Evolutionary conservation across 495 filamentous ascomycete species (phyloP).

Genomic region (Aspergillus hancockii): DNA sequence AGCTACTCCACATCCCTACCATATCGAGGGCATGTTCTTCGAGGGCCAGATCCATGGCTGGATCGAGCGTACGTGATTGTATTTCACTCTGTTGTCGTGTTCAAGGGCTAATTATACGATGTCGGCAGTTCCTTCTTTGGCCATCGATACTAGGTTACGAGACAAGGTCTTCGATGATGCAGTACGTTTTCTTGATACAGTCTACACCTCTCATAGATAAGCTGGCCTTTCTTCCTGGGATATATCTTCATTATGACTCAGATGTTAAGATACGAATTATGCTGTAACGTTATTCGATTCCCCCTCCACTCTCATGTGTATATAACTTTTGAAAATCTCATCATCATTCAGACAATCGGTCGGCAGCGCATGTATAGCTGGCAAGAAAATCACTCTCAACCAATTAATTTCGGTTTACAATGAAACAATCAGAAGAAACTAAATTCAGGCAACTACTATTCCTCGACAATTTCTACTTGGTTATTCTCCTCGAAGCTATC

Average conservation of each 20-base stretch:
- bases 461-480: no score
- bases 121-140: neutral
- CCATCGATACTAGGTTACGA: neutral
- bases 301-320: neutral
- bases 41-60: slow-evolving; percentile 10
- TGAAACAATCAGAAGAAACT: no score
- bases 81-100: no score
- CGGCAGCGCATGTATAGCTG: no score
- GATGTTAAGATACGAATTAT: no score
- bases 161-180: neutral
- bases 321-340: no score
- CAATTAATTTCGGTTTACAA: no score
- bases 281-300: neutral
- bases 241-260: neutral
- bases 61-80: slow-evolving; percentile 7
- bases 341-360: no score
- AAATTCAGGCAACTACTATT: no score
- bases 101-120: neutral
- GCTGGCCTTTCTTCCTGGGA: neutral
- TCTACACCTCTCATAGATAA: neutral
- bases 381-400: no score
- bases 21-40: neutral
- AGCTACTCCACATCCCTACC: neutral
- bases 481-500: no score
- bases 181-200: neutral